These are phyloP conservation scores for Sporobolomyces pararoseus DNA, from an alignment of 768 basidiomycete genomes.

Conservation along the genomic window DNA sequence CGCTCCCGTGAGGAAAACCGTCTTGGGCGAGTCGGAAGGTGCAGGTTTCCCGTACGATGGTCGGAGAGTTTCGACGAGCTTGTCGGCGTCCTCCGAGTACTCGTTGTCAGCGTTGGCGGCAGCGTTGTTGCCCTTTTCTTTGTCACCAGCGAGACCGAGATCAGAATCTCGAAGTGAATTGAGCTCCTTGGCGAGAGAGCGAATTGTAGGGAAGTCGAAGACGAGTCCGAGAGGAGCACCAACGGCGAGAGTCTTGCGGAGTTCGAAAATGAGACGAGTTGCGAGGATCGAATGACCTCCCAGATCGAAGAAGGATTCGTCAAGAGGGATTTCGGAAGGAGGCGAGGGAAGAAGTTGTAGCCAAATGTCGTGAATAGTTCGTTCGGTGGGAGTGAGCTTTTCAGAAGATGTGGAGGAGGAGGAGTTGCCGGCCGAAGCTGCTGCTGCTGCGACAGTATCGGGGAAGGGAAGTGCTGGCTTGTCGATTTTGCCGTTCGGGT, in stretches of 20 bases:
- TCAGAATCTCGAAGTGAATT: conserved; percentile 73
- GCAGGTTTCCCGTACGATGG: conserved; percentile 55
- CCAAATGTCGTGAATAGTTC: conserved; percentile 82
- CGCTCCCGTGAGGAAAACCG: conserved; percentile 91
- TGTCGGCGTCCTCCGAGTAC: conserved; percentile 74
- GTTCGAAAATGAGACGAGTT: conserved; percentile 92
- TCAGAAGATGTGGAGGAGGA: conserved; percentile 47
- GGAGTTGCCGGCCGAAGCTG: conserved; percentile 47
- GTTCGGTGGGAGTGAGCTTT: conserved; percentile 65
- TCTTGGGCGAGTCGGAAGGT: conserved; percentile 49
- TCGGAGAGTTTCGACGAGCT: conserved; percentile 60
- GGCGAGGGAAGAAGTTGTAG: conserved; percentile 67
- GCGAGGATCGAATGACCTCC: conserved; percentile 98
- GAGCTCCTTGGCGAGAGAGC: conserved; percentile 68
- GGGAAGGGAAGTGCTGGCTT: conserved; percentile 98
- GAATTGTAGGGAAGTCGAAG: conserved; percentile 83
- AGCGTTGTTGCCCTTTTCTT: conserved; percentile 10
- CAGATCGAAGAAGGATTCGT: conserved; percentile 96
- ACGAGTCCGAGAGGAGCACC: conserved; percentile 86
- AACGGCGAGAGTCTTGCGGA: conserved; percentile 84
- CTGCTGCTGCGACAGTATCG: conserved; percentile 71
- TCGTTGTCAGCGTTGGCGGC: conserved; percentile 48
- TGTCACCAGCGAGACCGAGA: conserved; percentile 62
- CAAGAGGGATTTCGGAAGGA: conserved; percentile 64
- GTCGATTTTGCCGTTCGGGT: conserved; percentile 98